phyloP scores from a whole-genome alignment of 176 grass and related monocot genomes.

The Alloteropsis semialata region DNA sequence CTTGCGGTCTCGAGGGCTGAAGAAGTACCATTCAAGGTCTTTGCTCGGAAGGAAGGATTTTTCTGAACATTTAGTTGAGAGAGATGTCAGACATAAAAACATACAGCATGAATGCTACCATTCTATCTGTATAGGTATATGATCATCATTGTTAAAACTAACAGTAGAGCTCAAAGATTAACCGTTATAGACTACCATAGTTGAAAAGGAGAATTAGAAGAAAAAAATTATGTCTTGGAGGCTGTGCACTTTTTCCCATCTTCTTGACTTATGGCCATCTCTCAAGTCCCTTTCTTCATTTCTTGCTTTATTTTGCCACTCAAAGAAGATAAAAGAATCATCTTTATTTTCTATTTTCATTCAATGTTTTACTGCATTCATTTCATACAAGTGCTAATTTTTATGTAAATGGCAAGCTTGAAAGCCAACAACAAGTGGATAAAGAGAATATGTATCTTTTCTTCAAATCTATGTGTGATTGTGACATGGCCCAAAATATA shows the following conservation, averaged over 20 bases:
- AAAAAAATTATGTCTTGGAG: slow-evolving; percentile 34
- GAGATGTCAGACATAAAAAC: slow-evolving; percentile 10
- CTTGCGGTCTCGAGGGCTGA: slow-evolving; percentile 98
- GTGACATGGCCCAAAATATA: slow-evolving; percentile 51
- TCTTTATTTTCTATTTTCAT: slow-evolving; percentile 15
- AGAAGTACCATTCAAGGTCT: slow-evolving; percentile 99
- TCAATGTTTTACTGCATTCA: neutral
- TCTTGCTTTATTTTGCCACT: slow-evolving; percentile 29
- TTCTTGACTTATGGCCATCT: slow-evolving; percentile 38
- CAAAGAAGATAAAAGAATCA: slow-evolving; percentile 8
- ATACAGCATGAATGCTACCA: neutral
- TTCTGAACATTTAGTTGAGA: slow-evolving; percentile 42
- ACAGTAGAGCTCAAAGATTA: neutral
- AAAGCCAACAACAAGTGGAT: slow-evolving; percentile 46
- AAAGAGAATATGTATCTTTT: slow-evolving; percentile 47
- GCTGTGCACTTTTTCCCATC: slow-evolving; percentile 30
- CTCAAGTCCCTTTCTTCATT: slow-evolving; percentile 9
- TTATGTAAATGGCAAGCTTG: neutral
- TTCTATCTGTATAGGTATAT: neutral
- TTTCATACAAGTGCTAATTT: slow-evolving; percentile 8
- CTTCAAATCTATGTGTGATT: slow-evolving; percentile 43
- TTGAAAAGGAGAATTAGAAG: slow-evolving; percentile 31
- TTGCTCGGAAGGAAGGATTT: slow-evolving; percentile 98
- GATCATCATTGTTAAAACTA: slow-evolving; percentile 27
- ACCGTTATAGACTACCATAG: neutral